These are phyloP conservation scores for Lantana camara DNA, from an alignment of 257 asterid genomes.

Conservation along the genomic window DNA sequence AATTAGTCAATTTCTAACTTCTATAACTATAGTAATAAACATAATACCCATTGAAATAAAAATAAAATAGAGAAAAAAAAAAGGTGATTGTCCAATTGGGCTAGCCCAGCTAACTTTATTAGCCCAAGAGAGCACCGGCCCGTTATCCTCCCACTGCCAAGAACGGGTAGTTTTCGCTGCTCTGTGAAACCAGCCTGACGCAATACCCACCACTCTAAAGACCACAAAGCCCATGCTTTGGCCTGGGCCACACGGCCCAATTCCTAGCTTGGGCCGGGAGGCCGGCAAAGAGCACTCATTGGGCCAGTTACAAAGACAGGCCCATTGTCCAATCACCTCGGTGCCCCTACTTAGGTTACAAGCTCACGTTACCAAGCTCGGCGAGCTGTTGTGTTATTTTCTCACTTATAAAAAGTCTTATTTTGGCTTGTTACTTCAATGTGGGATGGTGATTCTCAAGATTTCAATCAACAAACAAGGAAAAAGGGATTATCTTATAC, in stretches of 20 bases:
- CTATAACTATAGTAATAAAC: too few species aligned
- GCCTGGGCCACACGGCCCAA: neutral
- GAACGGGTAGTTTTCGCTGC: conserved; percentile 2
- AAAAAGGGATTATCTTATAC: neutral
- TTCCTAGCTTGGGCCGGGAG: neutral
- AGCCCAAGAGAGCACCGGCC: neutral
- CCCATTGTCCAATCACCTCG: neutral
- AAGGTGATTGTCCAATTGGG: neutral
- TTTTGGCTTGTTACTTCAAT: too few species aligned
- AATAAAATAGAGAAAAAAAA: too few species aligned
- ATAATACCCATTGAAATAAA: too few species aligned
- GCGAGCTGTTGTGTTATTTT: neutral
- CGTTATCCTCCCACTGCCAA: conserved; percentile 14
- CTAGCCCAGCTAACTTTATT: neutral
- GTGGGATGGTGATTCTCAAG: neutral
- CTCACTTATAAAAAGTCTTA: neutral
- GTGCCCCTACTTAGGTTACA: conserved; percentile 18
- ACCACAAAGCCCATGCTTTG: neutral
- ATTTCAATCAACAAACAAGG: too few species aligned
- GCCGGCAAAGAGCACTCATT: neutral
- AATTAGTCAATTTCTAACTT: too few species aligned
- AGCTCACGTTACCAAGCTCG: neutral
- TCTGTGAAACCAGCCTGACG: conserved; percentile 16
- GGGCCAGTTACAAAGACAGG: neutral
- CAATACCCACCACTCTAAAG: conserved; percentile 2